Evolutionary conservation across 2,329 filamentous ascomycete species (phyloP), one percentile per base, ranked within the genome.

Genomic region (Stagonosporopsis rhizophila): DNA sequence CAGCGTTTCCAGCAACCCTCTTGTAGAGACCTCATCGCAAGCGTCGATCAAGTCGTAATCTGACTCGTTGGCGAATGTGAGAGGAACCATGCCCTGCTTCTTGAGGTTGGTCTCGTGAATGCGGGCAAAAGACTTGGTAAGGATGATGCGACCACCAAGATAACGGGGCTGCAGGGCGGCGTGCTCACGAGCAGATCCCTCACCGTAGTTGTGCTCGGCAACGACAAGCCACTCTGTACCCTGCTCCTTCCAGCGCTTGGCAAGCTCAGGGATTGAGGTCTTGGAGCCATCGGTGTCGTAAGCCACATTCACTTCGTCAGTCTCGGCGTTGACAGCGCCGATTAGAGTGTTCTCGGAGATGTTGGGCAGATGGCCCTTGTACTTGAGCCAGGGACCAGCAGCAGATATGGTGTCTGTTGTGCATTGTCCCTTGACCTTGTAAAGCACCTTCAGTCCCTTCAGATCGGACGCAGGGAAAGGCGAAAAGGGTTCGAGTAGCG

Each of bases 331-430:
- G 25, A 52, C 49, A 40, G 49, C 49, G 27, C 49, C 49, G 15
- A 52, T 52, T 34, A 52, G 12, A n/a, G 49, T 52, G 85, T 99
- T 99, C 74, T 92, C 92, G 67, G 89, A 90, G 77, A 99, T 99
- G 82, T 99, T 99, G 76, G 95, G 92, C 61, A 99, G 86, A 78
- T 99, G 95, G 61, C 95, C 95, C 83, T 98, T 98, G 87, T 98
- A 99, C 80, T 98, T 98, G 66, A 99, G 86, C 94, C 94, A 98
- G 15, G 94, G 94, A 6, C 94, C 94, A 1, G 94, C 94, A 30
- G 94, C 94, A 34, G 93, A 98, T 78, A 99, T 99, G 68, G 95
- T 98, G 79, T 99, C 95, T 39, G 95, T 99, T 54, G 95, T 99
- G 83, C 95, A 99, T 81, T 99, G 96, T 63, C 95, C 95, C 62